phyloP scores from a whole-genome alignment of 768 basidiomycete genomes.

The Leccinum ochraceum region DNA sequence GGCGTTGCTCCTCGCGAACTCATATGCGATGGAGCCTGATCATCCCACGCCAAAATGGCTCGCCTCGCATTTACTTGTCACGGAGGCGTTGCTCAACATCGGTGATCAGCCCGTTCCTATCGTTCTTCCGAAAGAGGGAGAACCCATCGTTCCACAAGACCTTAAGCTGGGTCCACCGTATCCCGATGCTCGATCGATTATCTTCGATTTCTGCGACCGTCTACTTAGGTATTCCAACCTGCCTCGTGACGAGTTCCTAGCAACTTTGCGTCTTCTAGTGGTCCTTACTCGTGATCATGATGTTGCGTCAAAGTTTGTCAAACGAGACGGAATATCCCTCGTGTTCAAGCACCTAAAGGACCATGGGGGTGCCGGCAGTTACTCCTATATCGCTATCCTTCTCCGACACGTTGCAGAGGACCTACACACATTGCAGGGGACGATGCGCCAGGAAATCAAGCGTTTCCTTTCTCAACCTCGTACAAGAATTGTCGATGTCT shows the following conservation, averaged over 20 bases:
- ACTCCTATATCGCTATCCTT: constrained; percentile 83
- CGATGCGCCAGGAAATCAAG: constrained; percentile 84
- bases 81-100: constrained; percentile 77
- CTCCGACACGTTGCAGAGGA: constrained; percentile 94
- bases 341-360: constrained; percentile 70
- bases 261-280: constrained; percentile 80
- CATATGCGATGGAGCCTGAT: constrained; percentile 49
- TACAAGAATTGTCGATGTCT: constrained; percentile 65
- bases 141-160: constrained; percentile 52
- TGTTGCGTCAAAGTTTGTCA: constrained; percentile 67
- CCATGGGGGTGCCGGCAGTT: constrained; percentile 61
- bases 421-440: constrained; percentile 52
- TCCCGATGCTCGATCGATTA: constrained; percentile 55
- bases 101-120: constrained; percentile 72
- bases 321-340: constrained; percentile 57
- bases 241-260: constrained; percentile 79
- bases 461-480: constrained; percentile 78
- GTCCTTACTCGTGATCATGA: constrained; percentile 75
- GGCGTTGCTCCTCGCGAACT: constrained; percentile 62
- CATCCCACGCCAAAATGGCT: constrained; percentile 81
- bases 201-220: constrained; percentile 77
- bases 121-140: constrained; percentile 68
- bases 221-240: constrained; percentile 65
- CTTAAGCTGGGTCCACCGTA: constrained; percentile 63
- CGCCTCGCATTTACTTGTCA: constrained; percentile 79